Evolutionary conservation across 345 rosid species (phyloP).

Genomic region (Salix dunnii): DNA sequence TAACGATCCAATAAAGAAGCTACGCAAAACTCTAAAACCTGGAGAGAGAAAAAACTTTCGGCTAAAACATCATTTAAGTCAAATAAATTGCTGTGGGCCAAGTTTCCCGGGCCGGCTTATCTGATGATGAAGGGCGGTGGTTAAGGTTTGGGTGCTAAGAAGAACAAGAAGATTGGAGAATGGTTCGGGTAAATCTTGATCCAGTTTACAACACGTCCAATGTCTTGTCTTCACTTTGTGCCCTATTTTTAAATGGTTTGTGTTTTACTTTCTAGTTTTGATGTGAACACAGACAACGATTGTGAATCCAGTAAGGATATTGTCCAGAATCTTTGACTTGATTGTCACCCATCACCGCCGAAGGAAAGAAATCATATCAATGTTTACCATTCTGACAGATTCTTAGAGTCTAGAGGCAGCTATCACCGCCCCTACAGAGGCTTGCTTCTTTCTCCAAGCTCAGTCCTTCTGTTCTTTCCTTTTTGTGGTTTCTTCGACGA

Average conservation of each 20-base stretch:
- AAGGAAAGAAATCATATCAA: neutral
- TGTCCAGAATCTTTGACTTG: neutral
- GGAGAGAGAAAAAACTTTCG: no score
- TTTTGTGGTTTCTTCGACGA: neutral
- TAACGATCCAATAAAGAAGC: no score
- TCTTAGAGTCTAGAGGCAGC: neutral
- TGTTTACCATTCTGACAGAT: neutral
- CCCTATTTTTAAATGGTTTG: no score
- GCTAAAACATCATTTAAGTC: no score
- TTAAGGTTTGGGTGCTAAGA: neutral
- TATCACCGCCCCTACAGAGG: neutral
- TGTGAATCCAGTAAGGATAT: no score
- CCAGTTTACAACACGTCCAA: neutral
- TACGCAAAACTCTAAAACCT: no score
- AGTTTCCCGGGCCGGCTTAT: neutral
- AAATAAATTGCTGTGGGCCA: neutral
- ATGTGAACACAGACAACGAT: neutral
- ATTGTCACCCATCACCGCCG: neutral
- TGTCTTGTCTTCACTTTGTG: no score
- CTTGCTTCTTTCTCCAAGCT: neutral
- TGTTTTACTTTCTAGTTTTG: no score
- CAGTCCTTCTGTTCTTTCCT: neutral
- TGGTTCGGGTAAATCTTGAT: neutral
- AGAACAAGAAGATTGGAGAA: neutral
- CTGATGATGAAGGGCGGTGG: neutral